Evolutionary conservation across 2,329 filamentous ascomycete species (phyloP).

Genomic region (Aspergillus alliaceus): DNA sequence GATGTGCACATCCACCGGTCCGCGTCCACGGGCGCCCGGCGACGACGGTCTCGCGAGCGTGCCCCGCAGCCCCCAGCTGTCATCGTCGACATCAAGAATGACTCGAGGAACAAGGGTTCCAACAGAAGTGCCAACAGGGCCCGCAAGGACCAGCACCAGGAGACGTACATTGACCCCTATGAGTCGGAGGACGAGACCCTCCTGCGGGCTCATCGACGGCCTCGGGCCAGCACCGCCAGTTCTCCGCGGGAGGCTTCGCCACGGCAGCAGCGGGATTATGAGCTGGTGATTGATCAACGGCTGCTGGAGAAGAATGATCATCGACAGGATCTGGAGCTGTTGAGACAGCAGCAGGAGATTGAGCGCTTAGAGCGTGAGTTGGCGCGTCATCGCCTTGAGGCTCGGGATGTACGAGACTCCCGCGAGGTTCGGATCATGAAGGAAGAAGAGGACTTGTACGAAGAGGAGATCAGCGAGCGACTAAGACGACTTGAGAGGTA

Average conservation of each 20-base stretch:
- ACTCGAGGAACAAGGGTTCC: constrained; percentile 26
- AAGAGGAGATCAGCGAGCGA: constrained; percentile 42
- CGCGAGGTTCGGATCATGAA: constrained; percentile 29
- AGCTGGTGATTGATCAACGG: constrained; percentile 35
- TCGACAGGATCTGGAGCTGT: constrained; percentile 35
- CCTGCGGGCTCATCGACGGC: constrained; percentile 15
- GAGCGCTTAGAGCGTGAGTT: constrained; percentile 36
- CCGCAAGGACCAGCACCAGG: constrained; percentile 13
- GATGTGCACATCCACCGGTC: constrained; percentile 32
- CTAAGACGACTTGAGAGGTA: constrained; percentile 36
- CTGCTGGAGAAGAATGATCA: constrained; percentile 34
- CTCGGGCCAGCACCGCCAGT: constrained; percentile 21
- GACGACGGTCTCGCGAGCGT: constrained; percentile 21
- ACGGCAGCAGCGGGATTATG: constrained; percentile 31
- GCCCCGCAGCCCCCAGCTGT: constrained; percentile 24
- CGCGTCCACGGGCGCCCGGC: constrained; percentile 35
- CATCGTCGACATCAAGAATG: constrained; percentile 38
- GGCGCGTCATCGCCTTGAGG: constrained; percentile 24
- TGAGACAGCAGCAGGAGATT: constrained; percentile 37
- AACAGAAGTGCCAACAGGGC: constrained; percentile 24
- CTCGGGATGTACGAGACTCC: not conserved
- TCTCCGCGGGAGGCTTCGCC: constrained; percentile 27
- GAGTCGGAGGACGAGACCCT: constrained; percentile 29
- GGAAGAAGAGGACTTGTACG: constrained; percentile 45
- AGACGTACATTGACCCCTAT: constrained; percentile 17